phyloP scores from a whole-genome alignment of 306 rosid genomes.

The Vicia villosa region DNA sequence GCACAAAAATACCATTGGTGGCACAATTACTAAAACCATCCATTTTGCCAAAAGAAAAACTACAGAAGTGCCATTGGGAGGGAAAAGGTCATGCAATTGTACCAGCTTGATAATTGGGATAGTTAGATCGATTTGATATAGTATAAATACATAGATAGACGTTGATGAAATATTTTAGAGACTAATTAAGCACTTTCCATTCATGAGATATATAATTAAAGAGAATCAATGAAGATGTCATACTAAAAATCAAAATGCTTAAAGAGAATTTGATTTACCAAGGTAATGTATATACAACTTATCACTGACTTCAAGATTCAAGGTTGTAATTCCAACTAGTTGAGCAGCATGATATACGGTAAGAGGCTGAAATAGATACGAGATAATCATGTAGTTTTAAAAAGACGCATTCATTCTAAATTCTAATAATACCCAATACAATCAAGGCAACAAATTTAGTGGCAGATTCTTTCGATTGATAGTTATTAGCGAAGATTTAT shows the following conservation, averaged over 20 bases:
- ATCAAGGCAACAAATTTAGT: constrained; percentile 1
- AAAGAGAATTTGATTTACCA: constrained; percentile 54
- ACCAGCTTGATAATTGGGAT: neutral
- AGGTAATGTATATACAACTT: constrained; percentile 77
- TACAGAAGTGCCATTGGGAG: neutral
- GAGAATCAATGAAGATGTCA: neutral
- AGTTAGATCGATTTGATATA: neutral
- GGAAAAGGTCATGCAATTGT: neutral
- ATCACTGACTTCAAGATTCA: constrained; percentile 49
- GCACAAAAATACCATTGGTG: neutral
- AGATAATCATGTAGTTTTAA: neutral
- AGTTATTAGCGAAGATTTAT: constrained; percentile 8
- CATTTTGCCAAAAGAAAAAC: neutral
- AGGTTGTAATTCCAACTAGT: constrained; percentile 52
- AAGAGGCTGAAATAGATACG: constrained; percentile 68
- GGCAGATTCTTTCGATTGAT: neutral
- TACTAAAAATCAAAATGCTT: constrained; percentile 7
- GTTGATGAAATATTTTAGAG: too few species aligned
- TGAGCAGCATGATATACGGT: constrained; percentile 68
- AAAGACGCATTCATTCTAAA: constrained; percentile 9
- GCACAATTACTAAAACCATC: neutral
- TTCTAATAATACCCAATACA: constrained; percentile 5
- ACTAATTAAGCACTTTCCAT: constrained; percentile 4
- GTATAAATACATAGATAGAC: neutral
- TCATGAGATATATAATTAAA: constrained; percentile 5